These are phyloP conservation scores for Boletus smithii DNA, from an alignment of 1,284 basidiomycete genomes.

Conservation along the genomic window DNA sequence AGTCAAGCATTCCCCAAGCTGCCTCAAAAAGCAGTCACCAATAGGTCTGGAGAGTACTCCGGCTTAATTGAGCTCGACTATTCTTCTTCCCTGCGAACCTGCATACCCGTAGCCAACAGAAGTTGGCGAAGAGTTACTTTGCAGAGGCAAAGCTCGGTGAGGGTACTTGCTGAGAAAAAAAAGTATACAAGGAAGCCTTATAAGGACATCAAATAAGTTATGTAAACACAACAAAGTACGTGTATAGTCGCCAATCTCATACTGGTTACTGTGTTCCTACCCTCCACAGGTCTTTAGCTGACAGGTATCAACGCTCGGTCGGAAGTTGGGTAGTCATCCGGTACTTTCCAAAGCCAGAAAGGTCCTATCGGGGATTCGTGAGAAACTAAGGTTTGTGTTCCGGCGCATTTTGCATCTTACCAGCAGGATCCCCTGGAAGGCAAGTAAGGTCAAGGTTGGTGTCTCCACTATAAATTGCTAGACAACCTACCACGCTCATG, in stretches of 20 bases:
- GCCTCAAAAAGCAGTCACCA: conserved; percentile 38
- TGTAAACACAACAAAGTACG: no score
- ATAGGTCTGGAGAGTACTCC: conserved; percentile 56
- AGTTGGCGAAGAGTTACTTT: conserved; percentile 44
- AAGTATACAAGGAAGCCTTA: neutral
- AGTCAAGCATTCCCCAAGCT: conserved; percentile 70
- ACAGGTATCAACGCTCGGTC: conserved; percentile 11
- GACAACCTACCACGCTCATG: conserved; percentile 50
- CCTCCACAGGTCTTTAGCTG: conserved; percentile 2
- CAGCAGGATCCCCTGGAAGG: conserved; percentile 53
- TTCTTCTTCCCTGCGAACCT: conserved; percentile 43
- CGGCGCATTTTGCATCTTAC: conserved; percentile 36
- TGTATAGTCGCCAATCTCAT: no score
- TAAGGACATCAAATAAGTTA: no score
- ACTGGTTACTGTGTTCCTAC: no score
- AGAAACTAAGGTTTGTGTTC: neutral
- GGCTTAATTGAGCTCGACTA: conserved; percentile 70
- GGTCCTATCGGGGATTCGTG: conserved; percentile 18
- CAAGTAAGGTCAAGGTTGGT: neutral
- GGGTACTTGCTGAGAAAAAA: conserved; percentile 22
- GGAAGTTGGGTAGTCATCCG: conserved; percentile 9
- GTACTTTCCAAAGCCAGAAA: conserved; percentile 33
- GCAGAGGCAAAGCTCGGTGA: conserved; percentile 38
- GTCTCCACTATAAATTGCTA: neutral
- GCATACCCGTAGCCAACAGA: conserved; percentile 48